These are phyloP conservation scores for Kwoniella sp. DNA, from an alignment of 768 basidiomycete genomes.

Conservation along the genomic window DNA sequence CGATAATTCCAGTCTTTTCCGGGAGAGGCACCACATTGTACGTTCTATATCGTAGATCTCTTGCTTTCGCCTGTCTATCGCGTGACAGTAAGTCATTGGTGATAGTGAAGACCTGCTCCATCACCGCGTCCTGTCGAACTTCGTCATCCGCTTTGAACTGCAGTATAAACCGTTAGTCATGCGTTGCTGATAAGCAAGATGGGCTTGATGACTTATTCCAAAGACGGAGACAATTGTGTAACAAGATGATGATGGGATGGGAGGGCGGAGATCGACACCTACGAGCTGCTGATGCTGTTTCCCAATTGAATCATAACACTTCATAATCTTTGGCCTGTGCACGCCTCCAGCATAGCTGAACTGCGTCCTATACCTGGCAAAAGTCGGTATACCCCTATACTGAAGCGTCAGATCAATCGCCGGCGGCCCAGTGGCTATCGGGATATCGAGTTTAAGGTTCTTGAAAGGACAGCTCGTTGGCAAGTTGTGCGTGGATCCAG, in stretches of 20 bases:
- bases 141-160: constrained; percentile 95
- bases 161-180: too few species aligned
- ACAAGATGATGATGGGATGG: too few species aligned
- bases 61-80: constrained; percentile 74
- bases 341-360: constrained; percentile 75
- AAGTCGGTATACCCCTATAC: constrained; percentile 72
- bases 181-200: too few species aligned
- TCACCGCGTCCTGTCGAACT: constrained; percentile 93
- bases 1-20: constrained; percentile 76
- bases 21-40: constrained; percentile 90
- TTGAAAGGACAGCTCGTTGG: constrained; percentile 54
- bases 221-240: too few species aligned
- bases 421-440: constrained; percentile 74
- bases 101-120: constrained; percentile 95
- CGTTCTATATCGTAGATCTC: constrained; percentile 72
- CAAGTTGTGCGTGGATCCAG: constrained; percentile 15
- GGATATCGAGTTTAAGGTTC: constrained; percentile 68
- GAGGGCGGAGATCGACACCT: constrained; percentile 43
- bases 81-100: constrained; percentile 74
- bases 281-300: constrained; percentile 76
- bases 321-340: constrained; percentile 77
- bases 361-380: constrained; percentile 64
- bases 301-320: constrained; percentile 71
- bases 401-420: constrained; percentile 69
- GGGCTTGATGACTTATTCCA: too few species aligned